Evolutionary conservation across 2,329 filamentous ascomycete genomes (phyloP), one percentile per base, ranked within the genome.

Genomic region (Pseudocercospora musae): DNA sequence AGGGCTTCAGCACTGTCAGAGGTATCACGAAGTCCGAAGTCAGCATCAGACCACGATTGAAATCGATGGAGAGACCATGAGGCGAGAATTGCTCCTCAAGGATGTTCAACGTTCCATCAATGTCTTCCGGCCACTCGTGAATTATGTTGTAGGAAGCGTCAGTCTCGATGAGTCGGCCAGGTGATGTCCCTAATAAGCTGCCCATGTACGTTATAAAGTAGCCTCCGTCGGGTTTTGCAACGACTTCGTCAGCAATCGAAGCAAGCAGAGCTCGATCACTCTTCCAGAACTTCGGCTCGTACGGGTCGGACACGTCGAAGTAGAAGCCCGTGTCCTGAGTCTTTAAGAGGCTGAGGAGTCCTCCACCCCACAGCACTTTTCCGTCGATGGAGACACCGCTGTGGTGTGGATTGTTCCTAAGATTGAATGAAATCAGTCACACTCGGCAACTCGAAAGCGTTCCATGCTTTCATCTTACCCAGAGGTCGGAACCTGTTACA

Each of bases 141-240:
- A 87, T 85, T 71, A 87, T 86, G 74, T 87, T 81, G 66, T 84
- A 84, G 49, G 82, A 70, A 37, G 78, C 80, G 66, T 87, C 83
- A 0, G 84, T 87, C 77, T 88, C 85, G 46, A 87, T 78, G 0
- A 88, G 79, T 33, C 84, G 83, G 5, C 85, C 85, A 0, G 84
- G 85, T 0, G 81, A 80, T 8, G 83, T 86, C 15, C 85, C 85
- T 0, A 82, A 77, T 5, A 85, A 84, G 62, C 78, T 85, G 15
- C 84, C 84, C 84, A 86, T 85, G 73, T 85, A 86, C 2, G 84
- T 86, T 68, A 86, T 84, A 71, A 84, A 85, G 75, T 86, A 86
- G 0, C 84, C 83, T 66, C 84, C 85, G 23, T 85, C 85, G 10
- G 85, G 85, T 74, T 87, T 87, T 52, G 85, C 84, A 15, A 84